Percentiles rank a stretch among this genome's conserved stretches.
These are phyloP conservation scores for Cyclanthera cordifolia DNA, from an alignment of 306 rosid species.

Conservation along the genomic window DNA sequence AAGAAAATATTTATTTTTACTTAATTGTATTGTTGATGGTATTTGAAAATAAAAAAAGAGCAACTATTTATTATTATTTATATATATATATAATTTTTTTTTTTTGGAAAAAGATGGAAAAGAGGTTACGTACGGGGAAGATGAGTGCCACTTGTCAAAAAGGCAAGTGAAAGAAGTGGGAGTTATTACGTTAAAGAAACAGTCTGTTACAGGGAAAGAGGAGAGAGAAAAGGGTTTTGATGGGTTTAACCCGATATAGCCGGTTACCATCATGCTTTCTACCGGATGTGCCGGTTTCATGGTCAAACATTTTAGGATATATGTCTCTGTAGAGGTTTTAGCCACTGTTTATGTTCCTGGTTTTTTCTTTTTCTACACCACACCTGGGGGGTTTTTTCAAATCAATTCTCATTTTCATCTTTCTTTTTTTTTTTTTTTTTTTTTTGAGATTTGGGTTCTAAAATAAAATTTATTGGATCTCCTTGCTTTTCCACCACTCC, in stretches of 20 bases:
- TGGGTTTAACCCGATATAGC: constrained; percentile 25
- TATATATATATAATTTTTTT: too few relatives aligned
- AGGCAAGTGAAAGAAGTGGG: not conserved
- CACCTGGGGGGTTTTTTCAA: not conserved
- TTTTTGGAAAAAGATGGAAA: too few relatives aligned
- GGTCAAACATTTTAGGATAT: constrained; percentile 33
- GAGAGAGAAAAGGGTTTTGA: not conserved
- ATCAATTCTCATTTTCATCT: not conserved
- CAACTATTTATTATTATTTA: not conserved
- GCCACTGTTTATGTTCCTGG: constrained; percentile 46
- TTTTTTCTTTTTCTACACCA: constrained; percentile 18
- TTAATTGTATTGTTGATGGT: not conserved
- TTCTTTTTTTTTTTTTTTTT: not conserved
- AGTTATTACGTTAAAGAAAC: constrained; percentile 23
- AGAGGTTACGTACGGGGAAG: not conserved
- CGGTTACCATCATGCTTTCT: constrained; percentile 22
- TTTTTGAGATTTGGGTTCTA: not conserved
- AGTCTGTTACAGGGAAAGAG: constrained; percentile 18
- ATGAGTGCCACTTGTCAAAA: constrained; percentile 38
- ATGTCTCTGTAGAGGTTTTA: constrained; percentile 40
- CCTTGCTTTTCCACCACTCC: not conserved
- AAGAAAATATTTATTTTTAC: too few relatives aligned
- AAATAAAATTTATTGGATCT: not conserved
- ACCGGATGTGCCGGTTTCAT: constrained; percentile 49
- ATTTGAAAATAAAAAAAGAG: not conserved